Evolutionary conservation across 2,329 filamentous ascomycete genomes (phyloP), one percentile per base, ranked within the genome.

Genomic region (Ophiocordyceps sinensis): DNA sequence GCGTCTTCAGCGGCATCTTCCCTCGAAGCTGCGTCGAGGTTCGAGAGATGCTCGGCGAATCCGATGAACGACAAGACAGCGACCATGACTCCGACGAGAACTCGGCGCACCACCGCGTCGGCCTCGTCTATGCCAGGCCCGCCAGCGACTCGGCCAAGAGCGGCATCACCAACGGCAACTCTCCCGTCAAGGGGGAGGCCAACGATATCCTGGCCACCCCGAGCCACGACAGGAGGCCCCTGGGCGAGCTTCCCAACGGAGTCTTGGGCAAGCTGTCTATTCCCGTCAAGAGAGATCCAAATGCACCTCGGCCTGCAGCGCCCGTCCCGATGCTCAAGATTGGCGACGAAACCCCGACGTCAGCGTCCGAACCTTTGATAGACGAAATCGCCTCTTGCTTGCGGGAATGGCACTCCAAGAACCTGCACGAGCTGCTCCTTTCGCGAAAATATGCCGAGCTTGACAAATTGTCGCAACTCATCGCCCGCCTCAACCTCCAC

Each of bases 1-100:
- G 91, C 49, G 91, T 98, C 44, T 98, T 96, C 59, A 94, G 88
- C n/a, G 91, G 91, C 52, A 94, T 98, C 54, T 98, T 98, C 57
- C 91, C 91, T 11, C 76, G 84, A 49, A 91, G 82, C 59, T 98
- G 89, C 53, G 89, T 98, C 43, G 87, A 98, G 62, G 81, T 98
- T 44, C 79, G 89, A 49, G 91, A 98, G 64, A 79, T 94, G 41
- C 73, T 98, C 30, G 87, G 85, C 45, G 86, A 89, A 45, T 66
- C 69, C 5, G 79, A 82, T 41, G 68, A 73, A 12, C 60, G 58
- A 5, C 67, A 73, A 40, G 62, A 66, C 14, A 55, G 62, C 41
- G 63, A 65, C 37, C 57, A 58, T 3, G 67, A 73, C 40, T 61
- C 66, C 17, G 56, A 63, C 41, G 63, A 65, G 29, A 56, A 60